A percentile compares a stretch with the other conserved stretches of the same genome.
phyloP scores from a whole-genome alignment of 306 rosid genomes.

The Argentina anserina region DNA sequence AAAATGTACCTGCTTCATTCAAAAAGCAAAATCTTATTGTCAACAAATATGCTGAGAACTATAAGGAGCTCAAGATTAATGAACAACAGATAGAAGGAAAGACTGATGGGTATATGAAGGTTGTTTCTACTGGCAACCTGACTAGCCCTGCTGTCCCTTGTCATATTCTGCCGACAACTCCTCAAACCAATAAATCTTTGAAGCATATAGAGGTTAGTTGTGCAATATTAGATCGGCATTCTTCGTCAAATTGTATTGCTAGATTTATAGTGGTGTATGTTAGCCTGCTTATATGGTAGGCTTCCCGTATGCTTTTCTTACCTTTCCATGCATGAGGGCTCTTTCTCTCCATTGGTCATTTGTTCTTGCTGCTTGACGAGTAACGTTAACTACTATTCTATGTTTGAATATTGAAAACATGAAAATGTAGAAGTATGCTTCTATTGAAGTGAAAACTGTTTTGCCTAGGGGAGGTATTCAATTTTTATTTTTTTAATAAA shows the following conservation, averaged over 20 bases:
- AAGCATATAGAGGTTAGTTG: slow-evolving; percentile 50
- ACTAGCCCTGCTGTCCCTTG: slow-evolving; percentile 37
- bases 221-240: neutral
- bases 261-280: neutral
- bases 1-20: slow-evolving; percentile 68
- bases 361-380: slow-evolving; percentile 1
- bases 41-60: slow-evolving; percentile 43
- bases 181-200: slow-evolving; percentile 41
- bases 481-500: slow-evolving; percentile 37
- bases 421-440: neutral
- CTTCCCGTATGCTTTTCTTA: neutral
- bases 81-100: slow-evolving; percentile 45
- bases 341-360: neutral
- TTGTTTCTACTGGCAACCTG: slow-evolving; percentile 37
- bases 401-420: neutral
- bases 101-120: slow-evolving; percentile 41
- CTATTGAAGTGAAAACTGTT: slow-evolving; percentile 1
- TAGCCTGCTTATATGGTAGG: neutral
- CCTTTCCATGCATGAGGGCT: neutral
- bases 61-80: slow-evolving; percentile 44
- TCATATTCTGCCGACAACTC: slow-evolving; percentile 37
- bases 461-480: slow-evolving; percentile 38
- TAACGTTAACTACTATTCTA: neutral
- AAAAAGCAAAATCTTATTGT: slow-evolving; percentile 34
- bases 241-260: slow-evolving; percentile 13